A percentile compares a stretch with the other conserved stretches of the same genome.
phyloP scores from a whole-genome alignment of 2,329 filamentous ascomycete species.

The Trichoderma breve region DNA sequence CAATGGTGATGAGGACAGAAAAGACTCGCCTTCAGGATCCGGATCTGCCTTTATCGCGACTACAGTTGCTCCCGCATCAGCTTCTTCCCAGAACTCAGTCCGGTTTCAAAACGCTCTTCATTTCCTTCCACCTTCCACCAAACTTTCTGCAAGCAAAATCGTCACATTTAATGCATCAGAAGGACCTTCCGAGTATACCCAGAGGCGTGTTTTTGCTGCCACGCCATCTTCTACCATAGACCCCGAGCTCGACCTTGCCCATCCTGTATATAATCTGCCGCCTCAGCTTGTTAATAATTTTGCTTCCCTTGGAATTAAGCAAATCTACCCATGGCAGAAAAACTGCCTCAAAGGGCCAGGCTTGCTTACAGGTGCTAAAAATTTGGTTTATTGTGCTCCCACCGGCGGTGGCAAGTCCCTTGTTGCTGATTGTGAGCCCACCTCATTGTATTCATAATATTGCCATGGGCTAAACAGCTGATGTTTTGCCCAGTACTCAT shows the following conservation, averaged over 20 bases:
- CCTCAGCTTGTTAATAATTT: slow-evolving; percentile 62
- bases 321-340: slow-evolving; percentile 78
- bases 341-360: slow-evolving; percentile 68
- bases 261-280: slow-evolving; percentile 63
- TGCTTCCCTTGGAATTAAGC: slow-evolving; percentile 62
- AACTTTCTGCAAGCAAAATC: slow-evolving; percentile 47
- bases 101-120: slow-evolving; percentile 37
- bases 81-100: slow-evolving; percentile 21
- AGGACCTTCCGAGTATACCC: slow-evolving; percentile 53
- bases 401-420: slow-evolving; percentile 77
- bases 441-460: neutral
- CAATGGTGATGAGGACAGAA: slow-evolving; percentile 19
- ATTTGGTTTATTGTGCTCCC: slow-evolving; percentile 76
- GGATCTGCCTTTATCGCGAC: neutral
- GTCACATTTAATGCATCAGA: slow-evolving; percentile 28
- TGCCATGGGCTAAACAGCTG: slow-evolving; percentile 18
- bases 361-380: slow-evolving; percentile 62
- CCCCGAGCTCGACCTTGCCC: slow-evolving; percentile 58
- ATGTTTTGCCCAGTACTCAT: slow-evolving; percentile 55
- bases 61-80: slow-evolving; percentile 1
- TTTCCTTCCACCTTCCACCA: slow-evolving; percentile 31
- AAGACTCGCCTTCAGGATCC: neutral
- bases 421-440: slow-evolving; percentile 56
- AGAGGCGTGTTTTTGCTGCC: slow-evolving; percentile 50
- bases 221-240: slow-evolving; percentile 54